These are phyloP conservation scores for Alternaria hordeiaustralica DNA, from an alignment of 2,329 filamentous ascomycete species.

Conservation along the genomic window DNA sequence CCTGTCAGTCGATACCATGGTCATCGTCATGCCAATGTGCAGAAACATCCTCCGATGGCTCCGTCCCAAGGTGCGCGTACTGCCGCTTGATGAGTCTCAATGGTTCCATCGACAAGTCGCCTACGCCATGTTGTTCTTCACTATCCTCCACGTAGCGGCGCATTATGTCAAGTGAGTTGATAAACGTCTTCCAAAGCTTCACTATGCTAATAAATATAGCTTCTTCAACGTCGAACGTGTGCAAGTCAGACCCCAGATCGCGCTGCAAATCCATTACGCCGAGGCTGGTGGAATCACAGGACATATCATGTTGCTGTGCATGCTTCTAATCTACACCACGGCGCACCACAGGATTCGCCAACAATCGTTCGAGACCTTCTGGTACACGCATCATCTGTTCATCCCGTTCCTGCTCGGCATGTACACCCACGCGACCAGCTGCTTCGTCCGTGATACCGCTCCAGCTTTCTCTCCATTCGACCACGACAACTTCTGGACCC, in stretches of 20 bases:
- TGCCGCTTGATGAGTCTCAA: constrained; percentile 94
- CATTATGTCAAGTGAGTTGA: constrained; percentile 90
- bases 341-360: constrained; percentile 92
- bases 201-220: constrained; percentile 55
- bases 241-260: constrained; percentile 80
- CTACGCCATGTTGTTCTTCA: constrained; percentile 86
- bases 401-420: constrained; percentile 92
- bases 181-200: not conserved
- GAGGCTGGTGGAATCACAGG: constrained; percentile 92
- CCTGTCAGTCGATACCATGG: constrained; percentile 79
- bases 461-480: constrained; percentile 82
- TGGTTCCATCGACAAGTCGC: constrained; percentile 98
- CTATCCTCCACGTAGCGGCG: constrained; percentile 73
- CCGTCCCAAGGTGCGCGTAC: constrained; percentile 83
- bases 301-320: constrained; percentile 98
- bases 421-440: constrained; percentile 94
- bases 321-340: constrained; percentile 97
- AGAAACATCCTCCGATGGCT: constrained; percentile 84
- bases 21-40: constrained; percentile 95
- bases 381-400: constrained; percentile 99
- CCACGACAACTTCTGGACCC: constrained; percentile 80
- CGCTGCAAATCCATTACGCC: constrained; percentile 89
- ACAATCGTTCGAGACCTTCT: constrained; percentile 97
- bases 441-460: constrained; percentile 87
- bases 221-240: constrained; percentile 93